A percentile compares a stretch with the other conserved stretches of the same genome.
Conservation (phyloP, 2,329 filamentous ascomycete genomes). For the Trichophyton verrucosum region DNA sequence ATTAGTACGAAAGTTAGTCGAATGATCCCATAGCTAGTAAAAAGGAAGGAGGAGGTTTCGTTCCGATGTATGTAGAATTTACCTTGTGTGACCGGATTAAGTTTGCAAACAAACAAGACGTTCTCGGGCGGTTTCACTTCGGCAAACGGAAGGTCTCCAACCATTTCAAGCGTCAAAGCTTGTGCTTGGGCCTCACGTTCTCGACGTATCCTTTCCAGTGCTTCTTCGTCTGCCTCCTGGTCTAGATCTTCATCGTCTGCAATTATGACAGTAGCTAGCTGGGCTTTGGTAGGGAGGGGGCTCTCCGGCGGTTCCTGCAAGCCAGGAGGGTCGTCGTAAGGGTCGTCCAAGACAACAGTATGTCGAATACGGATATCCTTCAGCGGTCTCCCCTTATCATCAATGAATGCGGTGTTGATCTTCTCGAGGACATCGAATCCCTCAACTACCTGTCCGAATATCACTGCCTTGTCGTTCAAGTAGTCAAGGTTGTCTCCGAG, state of each 20-base stretch:
- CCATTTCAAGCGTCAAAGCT: slow-evolving; percentile 90
- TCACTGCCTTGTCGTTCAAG: slow-evolving; percentile 82
- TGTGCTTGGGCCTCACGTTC: slow-evolving; percentile 89
- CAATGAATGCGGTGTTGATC: slow-evolving; percentile 80
- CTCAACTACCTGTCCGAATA: slow-evolving; percentile 91
- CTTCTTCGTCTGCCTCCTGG: slow-evolving; percentile 66
- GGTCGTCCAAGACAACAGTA: slow-evolving; percentile 82
- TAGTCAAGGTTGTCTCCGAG: slow-evolving; percentile 81
- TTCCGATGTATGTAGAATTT: slow-evolving; percentile 12
- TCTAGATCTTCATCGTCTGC: slow-evolving; percentile 75
- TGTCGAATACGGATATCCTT: slow-evolving; percentile 94
- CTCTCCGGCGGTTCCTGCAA: slow-evolving; percentile 66
- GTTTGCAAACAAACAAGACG: slow-evolving; percentile 93
- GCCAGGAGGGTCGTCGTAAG: slow-evolving; percentile 68
- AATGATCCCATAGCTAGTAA: neutral
- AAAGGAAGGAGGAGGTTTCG: neutral
- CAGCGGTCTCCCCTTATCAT: slow-evolving; percentile 72
- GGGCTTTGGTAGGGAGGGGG: slow-evolving; percentile 68
- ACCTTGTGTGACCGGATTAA: slow-evolving; percentile 85
- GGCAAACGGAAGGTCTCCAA: slow-evolving; percentile 91
- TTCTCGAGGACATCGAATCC: slow-evolving; percentile 90
- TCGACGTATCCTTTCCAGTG: slow-evolving; percentile 63
- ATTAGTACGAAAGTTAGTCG: slow-evolving; percentile 10
- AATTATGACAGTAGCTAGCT: slow-evolving; percentile 83
- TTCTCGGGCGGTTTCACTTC: slow-evolving; percentile 97